These are phyloP conservation scores for Rhodomyrtus tomentosa DNA, from an alignment of 345 rosid species.

Conservation along the genomic window DNA sequence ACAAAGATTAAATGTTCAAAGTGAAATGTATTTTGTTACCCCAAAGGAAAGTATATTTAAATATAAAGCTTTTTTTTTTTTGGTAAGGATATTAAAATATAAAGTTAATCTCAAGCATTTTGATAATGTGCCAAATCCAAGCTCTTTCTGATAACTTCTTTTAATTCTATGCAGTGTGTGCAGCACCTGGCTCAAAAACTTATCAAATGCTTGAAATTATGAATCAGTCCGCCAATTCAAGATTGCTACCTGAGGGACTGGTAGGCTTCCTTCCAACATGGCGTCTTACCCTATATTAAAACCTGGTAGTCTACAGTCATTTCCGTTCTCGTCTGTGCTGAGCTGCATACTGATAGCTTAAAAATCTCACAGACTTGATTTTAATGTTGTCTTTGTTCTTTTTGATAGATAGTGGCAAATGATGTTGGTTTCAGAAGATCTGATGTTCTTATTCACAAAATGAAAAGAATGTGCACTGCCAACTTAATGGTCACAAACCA, in stretches of 20 bases:
- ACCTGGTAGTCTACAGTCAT: background rate
- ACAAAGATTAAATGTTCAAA: background rate
- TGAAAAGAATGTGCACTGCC: slow-evolving; percentile 94
- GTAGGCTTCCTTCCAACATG: slow-evolving; percentile 14
- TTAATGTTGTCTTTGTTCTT: background rate
- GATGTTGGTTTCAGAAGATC: slow-evolving; percentile 95
- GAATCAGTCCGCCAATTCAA: slow-evolving; percentile 49
- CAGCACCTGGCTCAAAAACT: slow-evolving; percentile 98
- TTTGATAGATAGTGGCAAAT: slow-evolving; percentile 68
- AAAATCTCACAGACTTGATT: background rate
- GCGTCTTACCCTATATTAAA: background rate
- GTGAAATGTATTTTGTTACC: background rate
- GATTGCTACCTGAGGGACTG: slow-evolving; percentile 69
- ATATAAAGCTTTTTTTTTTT: too few species aligned
- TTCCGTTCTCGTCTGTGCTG: background rate
- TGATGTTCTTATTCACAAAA: slow-evolving; percentile 95
- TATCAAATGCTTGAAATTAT: slow-evolving; percentile 88
- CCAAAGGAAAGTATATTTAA: background rate
- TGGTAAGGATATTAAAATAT: background rate
- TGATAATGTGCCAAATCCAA: background rate
- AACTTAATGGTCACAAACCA: slow-evolving; percentile 89
- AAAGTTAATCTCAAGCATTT: background rate
- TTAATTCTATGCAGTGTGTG: slow-evolving; percentile 56
- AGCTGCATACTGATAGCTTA: background rate
- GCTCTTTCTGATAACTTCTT: background rate